Evolutionary conservation across 306 rosid species (phyloP).

Genomic region (Casuarina cunninghamiana): DNA sequence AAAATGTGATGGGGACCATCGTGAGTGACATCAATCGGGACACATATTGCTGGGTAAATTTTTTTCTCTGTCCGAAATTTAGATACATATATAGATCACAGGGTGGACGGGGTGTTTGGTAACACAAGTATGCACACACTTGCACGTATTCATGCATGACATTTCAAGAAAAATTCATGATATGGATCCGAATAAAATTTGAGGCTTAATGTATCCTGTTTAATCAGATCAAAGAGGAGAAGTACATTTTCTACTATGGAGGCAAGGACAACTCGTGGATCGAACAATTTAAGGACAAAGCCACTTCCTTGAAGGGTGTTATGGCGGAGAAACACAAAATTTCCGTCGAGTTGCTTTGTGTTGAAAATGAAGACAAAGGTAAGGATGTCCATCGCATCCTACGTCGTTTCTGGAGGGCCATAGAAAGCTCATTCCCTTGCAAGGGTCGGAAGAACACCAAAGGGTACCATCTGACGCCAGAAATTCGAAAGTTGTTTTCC

Average conservation of each 20-base stretch:
- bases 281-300: constrained; percentile 39
- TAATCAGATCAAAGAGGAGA: constrained; percentile 35
- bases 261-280: constrained; percentile 42
- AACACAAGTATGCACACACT: not conserved
- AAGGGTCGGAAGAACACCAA: constrained; percentile 23
- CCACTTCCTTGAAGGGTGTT: not conserved
- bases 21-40: constrained; percentile 11
- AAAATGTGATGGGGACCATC: constrained; percentile 20
- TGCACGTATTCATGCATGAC: not conserved
- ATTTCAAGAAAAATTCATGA: not conserved
- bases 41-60: constrained; percentile 19
- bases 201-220: not conserved
- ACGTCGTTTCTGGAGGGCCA: constrained; percentile 43
- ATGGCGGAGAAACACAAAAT: constrained; percentile 4
- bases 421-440: constrained; percentile 44
- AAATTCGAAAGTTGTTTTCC: constrained; percentile 50
- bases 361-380: constrained; percentile 39
- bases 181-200: not conserved
- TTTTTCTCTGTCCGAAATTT: not conserved
- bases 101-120: too few species aligned
- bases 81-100: not conserved
- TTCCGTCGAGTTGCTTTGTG: constrained; percentile 29
- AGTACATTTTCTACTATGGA: constrained; percentile 48
- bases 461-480: constrained; percentile 13
- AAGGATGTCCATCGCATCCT: constrained; percentile 29